These are phyloP conservation scores for Raphidocelis subcapitata DNA, from an alignment of 139 green algal genomes.

Conservation along the genomic window DNA sequence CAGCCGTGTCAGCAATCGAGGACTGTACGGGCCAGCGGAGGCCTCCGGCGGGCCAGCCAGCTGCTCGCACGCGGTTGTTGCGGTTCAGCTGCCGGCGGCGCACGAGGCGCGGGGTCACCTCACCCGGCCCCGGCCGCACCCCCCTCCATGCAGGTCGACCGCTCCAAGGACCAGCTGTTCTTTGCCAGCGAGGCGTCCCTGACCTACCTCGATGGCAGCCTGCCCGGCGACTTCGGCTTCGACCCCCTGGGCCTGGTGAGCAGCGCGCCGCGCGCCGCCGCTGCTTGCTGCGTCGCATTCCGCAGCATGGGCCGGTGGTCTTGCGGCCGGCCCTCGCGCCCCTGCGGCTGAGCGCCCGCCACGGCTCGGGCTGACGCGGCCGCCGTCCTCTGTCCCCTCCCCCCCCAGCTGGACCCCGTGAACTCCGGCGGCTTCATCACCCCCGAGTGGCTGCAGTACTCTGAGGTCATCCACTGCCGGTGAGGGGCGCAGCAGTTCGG, in stretches of 20 bases:
- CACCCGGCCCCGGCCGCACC: neutral
- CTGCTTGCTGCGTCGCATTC: no score
- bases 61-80: neutral
- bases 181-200: slow-evolving; percentile 77
- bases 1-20: no score
- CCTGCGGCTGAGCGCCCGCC: no score
- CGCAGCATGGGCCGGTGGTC: no score
- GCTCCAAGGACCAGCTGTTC: slow-evolving; percentile 68
- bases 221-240: slow-evolving; percentile 86
- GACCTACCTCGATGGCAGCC: slow-evolving; percentile 92
- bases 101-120: neutral
- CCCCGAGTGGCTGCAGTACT: slow-evolving; percentile 88
- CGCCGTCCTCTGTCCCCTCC: neutral
- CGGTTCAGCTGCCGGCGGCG: neutral
- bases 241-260: slow-evolving; percentile 87
- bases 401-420: slow-evolving; percentile 70
- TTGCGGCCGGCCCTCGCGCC: no score
- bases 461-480: slow-evolving; percentile 79
- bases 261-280: no score
- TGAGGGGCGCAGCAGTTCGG: no score
- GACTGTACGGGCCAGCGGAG: no score
- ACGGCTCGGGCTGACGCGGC: no score
- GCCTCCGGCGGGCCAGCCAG: no score
- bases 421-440: slow-evolving; percentile 90
- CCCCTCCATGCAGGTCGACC: slow-evolving; percentile 55